Evolutionary conservation across 2,329 filamentous ascomycete species (phyloP).

Genomic region (Trichoderma aggressivum): DNA sequence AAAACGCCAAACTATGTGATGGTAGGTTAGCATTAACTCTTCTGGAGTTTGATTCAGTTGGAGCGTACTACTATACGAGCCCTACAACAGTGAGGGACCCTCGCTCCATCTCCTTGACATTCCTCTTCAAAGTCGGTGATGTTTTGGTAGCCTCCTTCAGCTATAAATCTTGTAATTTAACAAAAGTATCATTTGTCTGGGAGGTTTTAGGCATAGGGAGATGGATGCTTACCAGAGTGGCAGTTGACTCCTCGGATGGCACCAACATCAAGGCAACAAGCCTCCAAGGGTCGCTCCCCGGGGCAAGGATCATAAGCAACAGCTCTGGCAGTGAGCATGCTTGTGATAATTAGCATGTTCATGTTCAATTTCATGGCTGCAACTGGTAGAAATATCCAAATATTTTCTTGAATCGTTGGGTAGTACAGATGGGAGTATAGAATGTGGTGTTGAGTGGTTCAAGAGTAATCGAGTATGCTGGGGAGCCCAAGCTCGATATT

Average conservation of each 20-base stretch:
- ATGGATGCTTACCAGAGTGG: no score
- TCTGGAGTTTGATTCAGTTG: not conserved
- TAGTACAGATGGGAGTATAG: not conserved
- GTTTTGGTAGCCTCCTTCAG: no score
- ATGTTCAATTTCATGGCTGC: not conserved
- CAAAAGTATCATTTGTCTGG: not conserved
- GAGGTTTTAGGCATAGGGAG: not conserved
- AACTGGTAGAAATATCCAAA: not conserved
- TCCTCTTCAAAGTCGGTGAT: rapidly evolving
- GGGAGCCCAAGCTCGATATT: not conserved
- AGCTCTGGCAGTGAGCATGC: not conserved
- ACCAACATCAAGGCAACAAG: no score
- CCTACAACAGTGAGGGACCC: not conserved
- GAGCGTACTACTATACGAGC: not conserved
- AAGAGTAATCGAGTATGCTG: no score
- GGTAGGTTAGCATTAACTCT: not conserved
- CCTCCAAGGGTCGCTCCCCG: no score
- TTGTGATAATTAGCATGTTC: not conserved
- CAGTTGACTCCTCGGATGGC: no score
- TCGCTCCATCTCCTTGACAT: no score
- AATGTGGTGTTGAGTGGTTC: not conserved
- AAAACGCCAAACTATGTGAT: rapidly evolving
- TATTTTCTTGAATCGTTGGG: not conserved
- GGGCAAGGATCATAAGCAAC: not conserved
- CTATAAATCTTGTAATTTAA: not conserved